Percentiles rank a stretch among this genome's conserved stretches.
These are phyloP conservation scores for Fusarium continuum DNA, from an alignment of 2,329 filamentous ascomycete genomes.

Conservation along the genomic window DNA sequence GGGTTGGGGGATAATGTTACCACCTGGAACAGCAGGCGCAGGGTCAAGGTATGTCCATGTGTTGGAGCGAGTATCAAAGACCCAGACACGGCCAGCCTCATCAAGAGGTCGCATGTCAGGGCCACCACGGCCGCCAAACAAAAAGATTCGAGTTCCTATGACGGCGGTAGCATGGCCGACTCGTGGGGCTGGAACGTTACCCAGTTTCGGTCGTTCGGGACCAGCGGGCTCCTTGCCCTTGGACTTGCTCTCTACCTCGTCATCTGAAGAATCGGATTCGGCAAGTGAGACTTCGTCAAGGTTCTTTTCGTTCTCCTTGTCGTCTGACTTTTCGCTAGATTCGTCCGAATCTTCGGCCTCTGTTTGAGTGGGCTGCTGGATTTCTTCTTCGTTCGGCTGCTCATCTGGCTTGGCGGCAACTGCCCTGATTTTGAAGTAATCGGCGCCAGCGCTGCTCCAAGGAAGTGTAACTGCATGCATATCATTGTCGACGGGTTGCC, in stretches of 20 bases:
- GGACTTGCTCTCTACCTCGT: slow-evolving; percentile 40
- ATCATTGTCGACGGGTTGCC: slow-evolving; percentile 75
- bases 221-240: slow-evolving; percentile 54
- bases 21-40: slow-evolving; percentile 54
- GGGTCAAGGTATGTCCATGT: slow-evolving; percentile 74
- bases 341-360: slow-evolving; percentile 36
- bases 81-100: slow-evolving; percentile 79
- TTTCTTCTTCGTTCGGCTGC: slow-evolving; percentile 22
- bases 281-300: slow-evolving; percentile 55
- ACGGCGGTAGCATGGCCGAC: slow-evolving; percentile 77
- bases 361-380: slow-evolving; percentile 14
- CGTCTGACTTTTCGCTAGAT: slow-evolving; percentile 29
- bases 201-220: slow-evolving; percentile 43
- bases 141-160: slow-evolving; percentile 75
- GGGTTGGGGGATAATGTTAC: slow-evolving; percentile 58
- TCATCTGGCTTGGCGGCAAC: slow-evolving; percentile 51
- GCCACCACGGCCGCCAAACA: slow-evolving; percentile 83
- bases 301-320: slow-evolving; percentile 45
- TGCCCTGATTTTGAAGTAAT: slow-evolving; percentile 67
- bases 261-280: slow-evolving; percentile 34
- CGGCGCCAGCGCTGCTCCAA: slow-evolving; percentile 64
- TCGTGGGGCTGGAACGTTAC: slow-evolving; percentile 69
- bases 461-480: slow-evolving; percentile 73
- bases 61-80: slow-evolving; percentile 71
- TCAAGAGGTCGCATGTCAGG: slow-evolving; percentile 75